Percentiles rank a stretch among this genome's conserved stretches.
phyloP scores from a whole-genome alignment of 2,329 filamentous ascomycete species.

The Ustilaginoidea virens region DNA sequence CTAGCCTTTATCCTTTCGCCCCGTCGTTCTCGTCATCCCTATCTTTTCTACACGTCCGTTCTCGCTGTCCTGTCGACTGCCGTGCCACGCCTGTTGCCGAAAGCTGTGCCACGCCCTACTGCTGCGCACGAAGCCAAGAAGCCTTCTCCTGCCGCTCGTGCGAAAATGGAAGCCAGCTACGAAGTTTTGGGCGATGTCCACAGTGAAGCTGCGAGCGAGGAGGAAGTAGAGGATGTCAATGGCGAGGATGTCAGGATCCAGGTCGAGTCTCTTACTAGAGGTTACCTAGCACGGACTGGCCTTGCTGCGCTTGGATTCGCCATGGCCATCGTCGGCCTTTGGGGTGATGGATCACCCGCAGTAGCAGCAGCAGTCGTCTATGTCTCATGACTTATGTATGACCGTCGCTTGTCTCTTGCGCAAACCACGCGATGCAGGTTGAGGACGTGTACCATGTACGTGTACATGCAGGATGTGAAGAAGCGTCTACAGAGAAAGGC shows the following conservation, averaged over 20 bases:
- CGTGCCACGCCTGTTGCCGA: constrained; percentile 31
- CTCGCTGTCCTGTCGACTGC: constrained; percentile 48
- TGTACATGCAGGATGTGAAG: no score
- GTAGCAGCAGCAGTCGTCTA: constrained; percentile 17
- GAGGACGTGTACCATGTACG: no score
- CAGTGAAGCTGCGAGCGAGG: constrained; percentile 32
- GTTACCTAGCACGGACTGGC: constrained; percentile 36
- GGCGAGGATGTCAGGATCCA: constrained; percentile 45
- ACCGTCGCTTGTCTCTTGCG: no score
- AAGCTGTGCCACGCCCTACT: constrained; percentile 13
- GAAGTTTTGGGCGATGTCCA: constrained; percentile 46
- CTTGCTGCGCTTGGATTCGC: constrained; percentile 41
- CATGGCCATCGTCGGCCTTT: constrained; percentile 48
- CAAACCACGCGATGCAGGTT: no score
- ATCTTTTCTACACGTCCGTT: constrained; percentile 72
- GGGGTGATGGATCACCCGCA: constrained; percentile 41
- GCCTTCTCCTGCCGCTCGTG: constrained; percentile 16
- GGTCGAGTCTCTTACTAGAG: constrained; percentile 38
- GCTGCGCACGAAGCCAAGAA: constrained; percentile 13
- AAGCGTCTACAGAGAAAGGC: no score
- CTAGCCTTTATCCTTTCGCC: constrained; percentile 69
- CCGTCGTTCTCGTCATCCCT: constrained; percentile 63
- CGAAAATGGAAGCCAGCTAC: constrained; percentile 54
- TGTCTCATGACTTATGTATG: constrained; percentile 13
- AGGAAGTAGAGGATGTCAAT: constrained; percentile 38